phyloP scores from a whole-genome alignment of 805 yeast genomes.

The Barnettozyma siamensis region DNA sequence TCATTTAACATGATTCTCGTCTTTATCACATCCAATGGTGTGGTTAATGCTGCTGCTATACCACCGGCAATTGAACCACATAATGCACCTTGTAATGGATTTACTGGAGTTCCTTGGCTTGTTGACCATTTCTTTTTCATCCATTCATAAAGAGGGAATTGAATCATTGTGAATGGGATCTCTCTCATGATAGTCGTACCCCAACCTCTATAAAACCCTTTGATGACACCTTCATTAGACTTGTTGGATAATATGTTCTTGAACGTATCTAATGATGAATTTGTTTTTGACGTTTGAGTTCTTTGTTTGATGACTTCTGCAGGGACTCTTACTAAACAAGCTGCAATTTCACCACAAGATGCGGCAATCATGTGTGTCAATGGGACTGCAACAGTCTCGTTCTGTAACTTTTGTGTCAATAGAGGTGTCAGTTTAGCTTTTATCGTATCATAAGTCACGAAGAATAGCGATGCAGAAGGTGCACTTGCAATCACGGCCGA shows the following conservation, averaged over 20 bases:
- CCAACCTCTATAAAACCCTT: conserved; percentile 92
- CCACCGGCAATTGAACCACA: conserved; percentile 85
- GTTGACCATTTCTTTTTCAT: conserved; percentile 58
- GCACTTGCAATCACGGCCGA: conserved; percentile 94
- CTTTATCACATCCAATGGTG: conserved; percentile 75
- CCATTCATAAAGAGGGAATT: conserved; percentile 88
- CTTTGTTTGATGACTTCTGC: conserved; percentile 95
- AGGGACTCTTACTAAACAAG: conserved; percentile 92
- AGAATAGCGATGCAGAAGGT: conserved; percentile 75
- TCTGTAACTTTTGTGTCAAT: conserved; percentile 23
- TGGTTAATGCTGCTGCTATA: conserved; percentile 72
- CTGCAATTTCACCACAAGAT: conserved; percentile 85
- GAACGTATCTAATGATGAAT: conserved; percentile 72
- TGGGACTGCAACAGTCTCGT: conserved; percentile 28
- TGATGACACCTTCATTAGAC: conserved; percentile 59
- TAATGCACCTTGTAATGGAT: conserved; percentile 73
- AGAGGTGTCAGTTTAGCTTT: conserved; percentile 43
- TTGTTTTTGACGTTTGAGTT: conserved; percentile 65
- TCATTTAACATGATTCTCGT: conserved; percentile 79
- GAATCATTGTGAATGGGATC: conserved; percentile 93
- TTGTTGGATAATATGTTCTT: conserved; percentile 52
- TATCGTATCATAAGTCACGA: conserved; percentile 76
- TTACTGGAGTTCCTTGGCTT: conserved; percentile 35
- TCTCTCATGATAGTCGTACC: conserved; percentile 88
- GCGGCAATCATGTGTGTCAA: conserved; percentile 82